A percentile compares a stretch with the other conserved stretches of the same genome.
Conservation (phyloP, 331 rosid species). For the Pyrus hybrid region DNA sequence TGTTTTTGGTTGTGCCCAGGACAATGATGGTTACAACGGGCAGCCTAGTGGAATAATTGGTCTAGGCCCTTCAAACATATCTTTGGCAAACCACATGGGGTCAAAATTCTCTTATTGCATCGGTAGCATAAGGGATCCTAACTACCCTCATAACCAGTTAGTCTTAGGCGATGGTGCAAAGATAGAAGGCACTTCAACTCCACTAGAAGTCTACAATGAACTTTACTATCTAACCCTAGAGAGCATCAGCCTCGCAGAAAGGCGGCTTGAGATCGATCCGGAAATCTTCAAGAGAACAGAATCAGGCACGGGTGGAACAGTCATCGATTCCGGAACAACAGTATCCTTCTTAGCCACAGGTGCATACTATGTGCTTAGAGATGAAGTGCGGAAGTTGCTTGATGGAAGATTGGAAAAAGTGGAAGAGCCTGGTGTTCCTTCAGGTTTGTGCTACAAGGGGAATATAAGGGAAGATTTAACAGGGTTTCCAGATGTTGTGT, state of each 20-base stretch:
- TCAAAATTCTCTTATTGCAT: conserved; percentile 19
- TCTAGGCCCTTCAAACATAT: conserved; percentile 7
- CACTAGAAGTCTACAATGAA: neutral
- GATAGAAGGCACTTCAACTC: conserved; percentile 12
- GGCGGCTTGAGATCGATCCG: neutral
- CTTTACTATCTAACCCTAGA: conserved; percentile 6
- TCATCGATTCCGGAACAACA: conserved; percentile 1
- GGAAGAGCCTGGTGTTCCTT: neutral
- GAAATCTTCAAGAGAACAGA: neutral
- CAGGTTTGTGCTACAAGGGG: conserved; percentile 10
- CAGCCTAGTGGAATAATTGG: conserved; percentile 10
- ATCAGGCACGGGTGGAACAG: neutral
- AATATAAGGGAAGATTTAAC: neutral
- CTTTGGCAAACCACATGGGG: conserved; percentile 8
- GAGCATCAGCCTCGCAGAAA: conserved; percentile 11
- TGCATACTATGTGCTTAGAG: neutral
- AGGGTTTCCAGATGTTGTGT: conserved; percentile 4
- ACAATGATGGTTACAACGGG: neutral
- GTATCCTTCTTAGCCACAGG: neutral
- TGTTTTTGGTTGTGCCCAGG: conserved; percentile 8
- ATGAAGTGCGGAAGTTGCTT: neutral
- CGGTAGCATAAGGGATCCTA: conserved; percentile 16
- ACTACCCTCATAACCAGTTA: conserved; percentile 7
- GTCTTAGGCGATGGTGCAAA: conserved; percentile 9
- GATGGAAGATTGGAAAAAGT: neutral